These are phyloP conservation scores for Eucalyptus brandiana DNA, from an alignment of 345 rosid genomes.

Conservation along the genomic window DNA sequence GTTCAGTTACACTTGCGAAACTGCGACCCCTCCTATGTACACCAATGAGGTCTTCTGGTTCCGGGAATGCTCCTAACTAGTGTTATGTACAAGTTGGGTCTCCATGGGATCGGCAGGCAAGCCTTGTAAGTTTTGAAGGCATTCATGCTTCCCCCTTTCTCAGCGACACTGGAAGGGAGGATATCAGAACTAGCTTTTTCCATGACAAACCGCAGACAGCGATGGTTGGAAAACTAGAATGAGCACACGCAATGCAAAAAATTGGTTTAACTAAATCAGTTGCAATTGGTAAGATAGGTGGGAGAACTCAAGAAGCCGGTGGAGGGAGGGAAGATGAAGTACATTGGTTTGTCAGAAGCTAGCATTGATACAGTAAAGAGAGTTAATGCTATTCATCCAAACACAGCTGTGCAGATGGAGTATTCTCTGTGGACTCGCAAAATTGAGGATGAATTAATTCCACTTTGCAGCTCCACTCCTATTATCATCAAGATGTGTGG, in stretches of 20 bases:
- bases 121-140: conserved; percentile 37
- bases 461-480: conserved; percentile 12
- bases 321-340: conserved; percentile 18
- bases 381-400: conserved; percentile 21
- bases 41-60: conserved; percentile 9
- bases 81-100: conserved; percentile 25
- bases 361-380: conserved; percentile 16
- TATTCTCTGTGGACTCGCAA: conserved; percentile 25
- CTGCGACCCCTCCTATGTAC: conserved; percentile 19
- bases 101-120: conserved; percentile 27
- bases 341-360: conserved; percentile 24
- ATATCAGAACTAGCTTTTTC: not conserved
- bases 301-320: conserved; percentile 27
- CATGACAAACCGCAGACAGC: not conserved
- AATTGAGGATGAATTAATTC: conserved; percentile 16
- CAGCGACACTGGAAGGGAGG: not conserved
- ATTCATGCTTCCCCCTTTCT: conserved; percentile 5
- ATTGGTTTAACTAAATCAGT: not conserved
- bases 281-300: not conserved
- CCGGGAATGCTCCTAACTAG: conserved; percentile 30
- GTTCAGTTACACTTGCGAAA: conserved; percentile 23
- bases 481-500: too few species aligned
- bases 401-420: conserved; percentile 21
- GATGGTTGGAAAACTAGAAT: not conserved
- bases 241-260: not conserved